Evolutionary conservation across 306 rosid genomes (phyloP).

Genomic region (Vigna angularis): DNA sequence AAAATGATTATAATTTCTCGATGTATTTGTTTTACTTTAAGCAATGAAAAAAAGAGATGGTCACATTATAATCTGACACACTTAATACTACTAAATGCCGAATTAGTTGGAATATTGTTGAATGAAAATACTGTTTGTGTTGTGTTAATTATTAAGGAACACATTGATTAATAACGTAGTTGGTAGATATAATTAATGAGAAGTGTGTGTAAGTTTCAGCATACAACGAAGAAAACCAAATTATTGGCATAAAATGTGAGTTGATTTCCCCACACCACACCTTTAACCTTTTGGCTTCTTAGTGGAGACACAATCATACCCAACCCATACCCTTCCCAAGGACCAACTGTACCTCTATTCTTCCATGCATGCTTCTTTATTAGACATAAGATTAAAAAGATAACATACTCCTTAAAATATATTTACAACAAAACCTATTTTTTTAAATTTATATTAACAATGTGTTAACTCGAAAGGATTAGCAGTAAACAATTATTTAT

Average conservation of each 20-base stretch:
- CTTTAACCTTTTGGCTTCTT: conserved; percentile 33
- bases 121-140: too few species aligned
- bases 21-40: too few species aligned
- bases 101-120: too few species aligned
- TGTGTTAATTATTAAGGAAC: too few species aligned
- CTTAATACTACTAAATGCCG: too few species aligned
- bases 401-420: too few species aligned
- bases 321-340: conserved; percentile 15
- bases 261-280: not conserved
- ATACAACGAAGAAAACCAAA: not conserved
- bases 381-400: not conserved
- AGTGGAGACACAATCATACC: conserved; percentile 50
- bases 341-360: not conserved
- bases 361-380: not conserved
- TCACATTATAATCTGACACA: too few species aligned
- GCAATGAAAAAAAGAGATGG: too few species aligned
- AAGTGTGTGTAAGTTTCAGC: conserved; percentile 1
- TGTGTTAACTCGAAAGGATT: too few species aligned
- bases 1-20: too few species aligned
- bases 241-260: conserved; percentile 20
- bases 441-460: not conserved
- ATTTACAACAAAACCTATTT: too few species aligned
- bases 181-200: not conserved
- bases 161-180: not conserved
- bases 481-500: too few species aligned